Evolutionary conservation across 768 basidiomycete species (phyloP), one percentile per base, ranked within the genome.

Genomic region (Dentipellis fragilis): DNA sequence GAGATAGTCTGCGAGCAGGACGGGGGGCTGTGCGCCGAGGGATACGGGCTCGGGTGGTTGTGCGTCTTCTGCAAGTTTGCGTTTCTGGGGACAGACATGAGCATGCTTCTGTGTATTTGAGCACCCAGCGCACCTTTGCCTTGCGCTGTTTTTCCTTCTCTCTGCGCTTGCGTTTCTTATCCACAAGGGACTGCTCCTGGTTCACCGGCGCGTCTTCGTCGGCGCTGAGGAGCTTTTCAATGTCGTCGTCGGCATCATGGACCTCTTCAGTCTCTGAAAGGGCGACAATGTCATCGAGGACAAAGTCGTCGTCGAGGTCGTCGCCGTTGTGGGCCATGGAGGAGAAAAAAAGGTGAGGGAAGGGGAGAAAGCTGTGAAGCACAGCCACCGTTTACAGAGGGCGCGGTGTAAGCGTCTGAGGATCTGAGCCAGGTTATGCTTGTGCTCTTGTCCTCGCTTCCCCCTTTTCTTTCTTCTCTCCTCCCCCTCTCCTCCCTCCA

Each of bases 301-400:
- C 73, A 65, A 86, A 90, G 60, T 91, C 86, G 67, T 93, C 91
- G 49, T 87, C 88, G 17, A 93, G 75, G 73, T 89, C 89, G 73
- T 93, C 88, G 45, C 85, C 84, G 58, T 74, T 64, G 54, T 68
- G 75, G 47, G 57, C 63, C 63, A 65, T 69, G 61, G 67, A 65
- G 56, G 51, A 17, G 51, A 17, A 48, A 40, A 51, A 53, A 37
- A 40, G 46, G 45, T 22, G 19, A 7, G 17, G 22, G 54, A 49
- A 35, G 47, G 11, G 29, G 29, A 49, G 48, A 23, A 49, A 49
- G 22, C 10, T 49, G 22, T 22, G 48, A 10, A 37, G 51, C 36
- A 52, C 51, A 52, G 51, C 51, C 51, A 52, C 36, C 10, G 36
- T 37, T 37, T 35, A 40, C 36, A 23, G 35, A 48, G 45, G 50